These are phyloP conservation scores for Wickerhamiella hasegawae DNA, from an alignment of 805 yeast species.

Conservation along the genomic window DNA sequence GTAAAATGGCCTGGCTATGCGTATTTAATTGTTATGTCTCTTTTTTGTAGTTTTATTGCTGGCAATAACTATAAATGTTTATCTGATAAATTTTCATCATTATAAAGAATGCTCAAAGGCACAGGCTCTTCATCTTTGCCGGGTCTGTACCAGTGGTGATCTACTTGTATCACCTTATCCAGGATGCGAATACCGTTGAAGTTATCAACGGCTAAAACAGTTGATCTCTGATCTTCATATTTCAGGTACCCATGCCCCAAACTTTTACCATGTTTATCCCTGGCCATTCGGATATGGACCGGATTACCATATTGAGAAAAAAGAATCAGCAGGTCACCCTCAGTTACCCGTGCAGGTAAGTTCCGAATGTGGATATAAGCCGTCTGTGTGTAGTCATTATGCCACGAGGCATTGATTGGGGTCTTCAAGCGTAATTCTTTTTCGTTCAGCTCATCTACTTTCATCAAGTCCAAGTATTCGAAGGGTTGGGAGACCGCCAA, in stretches of 20 bases:
- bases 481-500: neutral
- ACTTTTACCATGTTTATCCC: constrained; percentile 51
- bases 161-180: constrained; percentile 1
- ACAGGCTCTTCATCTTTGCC: neutral
- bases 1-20: neutral
- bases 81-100: neutral
- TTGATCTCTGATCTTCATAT: constrained; percentile 66
- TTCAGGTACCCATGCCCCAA: constrained; percentile 69
- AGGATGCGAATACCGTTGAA: constrained; percentile 40
- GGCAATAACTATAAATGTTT: too few relatives aligned
- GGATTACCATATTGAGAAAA: constrained; percentile 89
- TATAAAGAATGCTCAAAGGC: neutral
- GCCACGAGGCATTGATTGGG: constrained; percentile 68
- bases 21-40: too few relatives aligned
- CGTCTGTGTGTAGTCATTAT: constrained; percentile 61
- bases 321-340: constrained; percentile 57
- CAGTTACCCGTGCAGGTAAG: constrained; percentile 46
- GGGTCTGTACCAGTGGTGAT: constrained; percentile 1
- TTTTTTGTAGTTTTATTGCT: neutral
- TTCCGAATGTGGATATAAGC: constrained; percentile 67
- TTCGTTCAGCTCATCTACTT: constrained; percentile 36
- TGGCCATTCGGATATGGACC: constrained; percentile 48
- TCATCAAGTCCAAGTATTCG: constrained; percentile 1
- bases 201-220: constrained; percentile 78
- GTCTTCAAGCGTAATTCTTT: constrained; percentile 49